Evolutionary conservation across 305 asterid genomes (phyloP).

Genomic region (Fraxinus latifolia): DNA sequence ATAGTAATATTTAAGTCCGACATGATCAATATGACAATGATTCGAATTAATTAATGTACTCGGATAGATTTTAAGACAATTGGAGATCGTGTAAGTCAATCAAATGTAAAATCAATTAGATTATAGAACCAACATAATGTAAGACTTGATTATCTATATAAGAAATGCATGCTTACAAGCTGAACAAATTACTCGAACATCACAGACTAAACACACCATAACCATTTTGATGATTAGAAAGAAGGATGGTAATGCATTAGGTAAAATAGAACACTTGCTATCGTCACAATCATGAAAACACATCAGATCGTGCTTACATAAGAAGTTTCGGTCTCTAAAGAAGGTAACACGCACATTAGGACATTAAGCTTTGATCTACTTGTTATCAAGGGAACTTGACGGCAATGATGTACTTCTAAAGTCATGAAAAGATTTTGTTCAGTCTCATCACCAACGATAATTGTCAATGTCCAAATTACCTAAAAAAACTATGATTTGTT

Average conservation of each 20-base stretch:
- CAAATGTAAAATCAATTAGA: background rate
- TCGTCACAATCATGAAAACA: background rate
- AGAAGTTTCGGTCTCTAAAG: background rate
- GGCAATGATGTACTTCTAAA: background rate
- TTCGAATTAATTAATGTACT: background rate
- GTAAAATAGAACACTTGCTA: background rate
- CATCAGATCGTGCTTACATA: background rate
- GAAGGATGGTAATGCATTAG: background rate
- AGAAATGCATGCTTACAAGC: background rate
- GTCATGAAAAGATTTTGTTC: background rate
- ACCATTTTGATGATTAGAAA: background rate
- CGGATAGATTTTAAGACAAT: background rate
- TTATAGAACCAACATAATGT: background rate
- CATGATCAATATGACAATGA: background rate
- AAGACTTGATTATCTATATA: background rate
- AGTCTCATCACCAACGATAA: background rate
- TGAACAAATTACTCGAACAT: background rate
- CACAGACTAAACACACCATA: background rate
- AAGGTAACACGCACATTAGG: background rate
- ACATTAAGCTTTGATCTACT: background rate
- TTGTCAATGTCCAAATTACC: background rate
- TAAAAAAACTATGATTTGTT: background rate
- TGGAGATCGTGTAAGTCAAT: background rate
- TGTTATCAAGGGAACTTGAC: background rate
- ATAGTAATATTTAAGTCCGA: background rate